Evolutionary conservation across 805 yeast genomes (phyloP), one percentile per base, ranked within the genome.

Genomic region (Schizosaccharomyces pombe): DNA sequence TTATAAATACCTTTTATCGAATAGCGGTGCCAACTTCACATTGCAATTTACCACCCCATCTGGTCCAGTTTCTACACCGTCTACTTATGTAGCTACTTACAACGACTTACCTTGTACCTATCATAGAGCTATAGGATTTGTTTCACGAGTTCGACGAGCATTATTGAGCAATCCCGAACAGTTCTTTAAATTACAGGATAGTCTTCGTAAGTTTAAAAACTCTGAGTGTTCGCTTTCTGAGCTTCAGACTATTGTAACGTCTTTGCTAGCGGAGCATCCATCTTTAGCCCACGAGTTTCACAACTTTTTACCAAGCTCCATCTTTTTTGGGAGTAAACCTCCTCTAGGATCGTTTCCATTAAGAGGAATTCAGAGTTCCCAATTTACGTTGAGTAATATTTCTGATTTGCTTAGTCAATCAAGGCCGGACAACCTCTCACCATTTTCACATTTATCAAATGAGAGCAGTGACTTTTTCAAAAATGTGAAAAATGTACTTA

Each of bases 401-500:
- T 26, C 49, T 9, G 49, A 19, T 26, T 43, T 43, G 14, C 4
- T 16, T 19, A 9, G 30, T 43, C n/a, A 16, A 43, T 30, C 49
- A 14, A 22, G 30, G n/a, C 26, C 28, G 16, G 28, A 8, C 37
- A 14, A 8, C 14, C 37, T 32, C 12, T 32, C 14, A 32, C 8
- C 8, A 8, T 9, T 14, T 8, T 14, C 37, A 9, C 8, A 32
- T 9, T 8, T 9, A 32, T 14, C 37, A 32, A 14, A 9, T 26
- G 49, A 43, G 14, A 29, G 16, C 11, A 8, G 8, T n/a, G 49
- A 5, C 9, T 43, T 43, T 26, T 91, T 91, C 63, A 97, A 91
- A 65, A 82, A 81, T 63, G 95, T 85, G 32, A 89, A 89, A 69
- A 84, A 82, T 63, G 79, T 79, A 5, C 78, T 91, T 61, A 85